Evolutionary conservation across 2,329 filamentous ascomycete species (phyloP).

Genomic region (Fusarium anguioides): DNA sequence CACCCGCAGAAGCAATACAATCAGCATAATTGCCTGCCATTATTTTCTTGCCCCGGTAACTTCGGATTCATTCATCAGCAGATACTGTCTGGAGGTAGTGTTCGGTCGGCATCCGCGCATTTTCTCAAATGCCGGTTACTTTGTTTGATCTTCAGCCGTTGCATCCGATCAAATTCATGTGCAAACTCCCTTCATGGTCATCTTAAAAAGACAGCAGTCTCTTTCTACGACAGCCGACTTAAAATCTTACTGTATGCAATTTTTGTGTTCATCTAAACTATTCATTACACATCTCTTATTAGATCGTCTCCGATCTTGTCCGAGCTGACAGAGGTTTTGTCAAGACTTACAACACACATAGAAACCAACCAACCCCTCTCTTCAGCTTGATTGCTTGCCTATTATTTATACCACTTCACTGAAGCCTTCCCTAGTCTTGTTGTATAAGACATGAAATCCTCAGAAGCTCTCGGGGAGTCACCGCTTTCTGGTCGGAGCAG

Average conservation of each 20-base stretch:
- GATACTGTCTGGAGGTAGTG: neutral
- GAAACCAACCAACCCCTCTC: neutral
- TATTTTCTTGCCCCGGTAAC: slow-evolving; percentile 30
- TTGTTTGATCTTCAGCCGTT: slow-evolving; percentile 33
- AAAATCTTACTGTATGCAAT: neutral
- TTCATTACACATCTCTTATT: neutral
- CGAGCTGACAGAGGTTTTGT: neutral
- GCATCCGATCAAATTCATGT: slow-evolving; percentile 33
- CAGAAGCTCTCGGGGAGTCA: slow-evolving; percentile 4
- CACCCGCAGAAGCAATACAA: neutral
- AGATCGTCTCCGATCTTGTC: neutral
- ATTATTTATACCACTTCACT: neutral
- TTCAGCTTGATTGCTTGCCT: neutral
- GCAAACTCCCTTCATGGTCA: slow-evolving; percentile 4
- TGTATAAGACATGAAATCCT: slow-evolving; percentile 21
- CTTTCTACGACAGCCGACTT: neutral
- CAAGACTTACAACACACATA: neutral
- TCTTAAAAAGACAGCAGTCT: slow-evolving; percentile 20
- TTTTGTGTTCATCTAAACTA: neutral
- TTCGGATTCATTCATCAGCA: slow-evolving; percentile 27
- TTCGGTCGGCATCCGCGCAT: slow-evolving; percentile 16
- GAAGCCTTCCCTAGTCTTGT: neutral
- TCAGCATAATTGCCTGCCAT: slow-evolving; percentile 17
- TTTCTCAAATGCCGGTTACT: slow-evolving; percentile 19
- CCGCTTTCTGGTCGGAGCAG: slow-evolving; percentile 21